Conservation (phyloP, 371 early-diverging fungal genomes). For the Zopfochytrium polystomum region DNA sequence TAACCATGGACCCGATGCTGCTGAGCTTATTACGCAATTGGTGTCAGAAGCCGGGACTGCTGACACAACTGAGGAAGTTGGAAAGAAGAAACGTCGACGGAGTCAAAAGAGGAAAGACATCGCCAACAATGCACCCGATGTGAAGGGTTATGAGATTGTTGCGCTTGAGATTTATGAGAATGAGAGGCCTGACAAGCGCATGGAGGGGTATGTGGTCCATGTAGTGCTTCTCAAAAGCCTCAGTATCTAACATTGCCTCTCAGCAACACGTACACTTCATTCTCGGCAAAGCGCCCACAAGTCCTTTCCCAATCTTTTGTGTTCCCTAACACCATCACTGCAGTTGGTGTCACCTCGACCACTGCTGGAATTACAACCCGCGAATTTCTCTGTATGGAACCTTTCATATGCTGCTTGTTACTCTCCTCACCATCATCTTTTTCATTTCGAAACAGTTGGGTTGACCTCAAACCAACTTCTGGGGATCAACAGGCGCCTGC, state of each 20-base stretch:
- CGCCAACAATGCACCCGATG: constrained; percentile 24
- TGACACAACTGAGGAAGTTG: too few species aligned
- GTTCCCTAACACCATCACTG: constrained; percentile 49
- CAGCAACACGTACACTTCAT: constrained; percentile 72
- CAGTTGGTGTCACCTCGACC: constrained; percentile 83
- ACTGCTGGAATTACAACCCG: constrained; percentile 79
- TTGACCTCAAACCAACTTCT: constrained; percentile 66
- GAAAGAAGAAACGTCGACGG: constrained; percentile 11
- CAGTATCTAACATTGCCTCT: constrained; percentile 1
- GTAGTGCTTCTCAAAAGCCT: background rate
- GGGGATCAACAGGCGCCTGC: constrained; percentile 69
- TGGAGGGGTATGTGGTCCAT: constrained; percentile 54
- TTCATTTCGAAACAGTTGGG: constrained; percentile 51
- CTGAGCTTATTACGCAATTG: constrained; percentile 4
- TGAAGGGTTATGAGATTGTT: constrained; percentile 51
- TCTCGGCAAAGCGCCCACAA: constrained; percentile 62
- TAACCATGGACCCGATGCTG: constrained; percentile 65
- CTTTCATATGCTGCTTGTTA: constrained; percentile 9
- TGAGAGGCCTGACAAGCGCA: constrained; percentile 65
- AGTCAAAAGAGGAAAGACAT: constrained; percentile 23
- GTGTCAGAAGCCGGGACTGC: constrained; percentile 3
- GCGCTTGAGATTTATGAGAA: constrained; percentile 86
- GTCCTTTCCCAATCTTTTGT: constrained; percentile 72
- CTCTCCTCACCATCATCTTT: constrained; percentile 2
- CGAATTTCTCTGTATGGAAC: constrained; percentile 75